Percentiles rank a stretch among this genome's conserved stretches.
phyloP scores from a whole-genome alignment of 2,329 filamentous ascomycete species.

The Aspergillus pseudonomiae region DNA sequence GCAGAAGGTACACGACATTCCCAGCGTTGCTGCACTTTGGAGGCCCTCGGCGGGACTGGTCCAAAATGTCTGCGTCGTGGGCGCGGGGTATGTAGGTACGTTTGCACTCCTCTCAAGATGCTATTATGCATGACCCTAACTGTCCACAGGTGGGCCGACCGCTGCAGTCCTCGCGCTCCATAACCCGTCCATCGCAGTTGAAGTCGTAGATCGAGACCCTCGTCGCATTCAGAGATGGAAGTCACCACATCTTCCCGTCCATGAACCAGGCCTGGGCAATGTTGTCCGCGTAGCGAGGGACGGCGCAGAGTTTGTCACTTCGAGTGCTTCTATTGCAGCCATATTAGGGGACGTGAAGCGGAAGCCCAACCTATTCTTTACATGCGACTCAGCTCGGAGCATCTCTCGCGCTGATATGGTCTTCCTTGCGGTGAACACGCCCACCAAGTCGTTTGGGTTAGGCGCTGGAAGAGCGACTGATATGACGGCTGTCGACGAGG shows the following conservation, averaged over 20 bases:
- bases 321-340: background rate
- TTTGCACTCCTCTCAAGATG: background rate
- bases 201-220: slow-evolving; percentile 72
- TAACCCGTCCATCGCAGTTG: slow-evolving; percentile 71
- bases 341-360: slow-evolving; percentile 46
- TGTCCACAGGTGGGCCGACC: slow-evolving; percentile 67
- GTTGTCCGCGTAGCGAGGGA: slow-evolving; percentile 60
- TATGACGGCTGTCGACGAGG: slow-evolving; percentile 71
- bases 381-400: slow-evolving; percentile 63
- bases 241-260: slow-evolving; percentile 71
- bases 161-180: slow-evolving; percentile 74
- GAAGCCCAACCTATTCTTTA: slow-evolving; percentile 72
- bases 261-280: slow-evolving; percentile 71
- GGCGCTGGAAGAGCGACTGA: slow-evolving; percentile 74
- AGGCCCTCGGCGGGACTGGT: slow-evolving; percentile 6
- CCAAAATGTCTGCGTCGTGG: slow-evolving; percentile 68
- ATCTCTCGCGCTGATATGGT: slow-evolving; percentile 73
- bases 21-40: background rate
- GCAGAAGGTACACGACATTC: background rate
- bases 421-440: slow-evolving; percentile 77
- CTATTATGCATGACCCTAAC: background rate
- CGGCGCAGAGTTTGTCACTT: slow-evolving; percentile 26
- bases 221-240: slow-evolving; percentile 72
- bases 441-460: slow-evolving; percentile 71
- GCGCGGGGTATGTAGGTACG: slow-evolving; percentile 75